phyloP scores from a whole-genome alignment of 2,329 filamentous ascomycete genomes.

The Pyrenophora graminea region DNA sequence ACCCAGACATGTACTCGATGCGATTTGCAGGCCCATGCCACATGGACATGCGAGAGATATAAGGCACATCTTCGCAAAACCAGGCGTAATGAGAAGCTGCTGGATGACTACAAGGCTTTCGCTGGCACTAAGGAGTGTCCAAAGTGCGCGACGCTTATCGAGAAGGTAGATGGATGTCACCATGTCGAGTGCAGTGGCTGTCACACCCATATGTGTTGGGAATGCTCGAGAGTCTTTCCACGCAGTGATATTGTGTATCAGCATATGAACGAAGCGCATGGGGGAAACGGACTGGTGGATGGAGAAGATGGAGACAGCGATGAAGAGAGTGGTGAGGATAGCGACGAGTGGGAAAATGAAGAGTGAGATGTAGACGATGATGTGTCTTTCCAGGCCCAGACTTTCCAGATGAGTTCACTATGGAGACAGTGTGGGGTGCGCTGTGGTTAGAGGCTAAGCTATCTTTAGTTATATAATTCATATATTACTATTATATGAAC shows the following conservation, averaged over 20 bases:
- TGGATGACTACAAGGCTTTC: conserved; percentile 16
- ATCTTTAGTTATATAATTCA: too few relatives aligned
- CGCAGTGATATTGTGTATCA: conserved; percentile 6
- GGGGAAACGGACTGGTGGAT: conserved; percentile 1
- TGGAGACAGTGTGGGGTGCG: too few relatives aligned
- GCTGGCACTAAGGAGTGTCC: conserved; percentile 6
- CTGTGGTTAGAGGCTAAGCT: too few relatives aligned
- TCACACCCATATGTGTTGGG: conserved; percentile 24
- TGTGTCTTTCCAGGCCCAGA: too few relatives aligned
- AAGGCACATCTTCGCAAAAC: conserved; percentile 14
- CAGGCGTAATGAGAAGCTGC: conserved; percentile 11
- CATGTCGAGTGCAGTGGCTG: conserved; percentile 49
- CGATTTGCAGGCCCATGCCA: conserved; percentile 19
- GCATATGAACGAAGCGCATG: conserved; percentile 15
- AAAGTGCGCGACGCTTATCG: conserved; percentile 46
- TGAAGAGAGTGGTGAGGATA: not conserved
- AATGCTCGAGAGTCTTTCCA: conserved; percentile 20
- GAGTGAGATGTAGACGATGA: too few relatives aligned
- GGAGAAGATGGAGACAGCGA: not conserved
- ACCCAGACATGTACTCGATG: conserved; percentile 26
- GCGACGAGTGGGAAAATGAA: not conserved
- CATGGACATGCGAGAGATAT: conserved; percentile 22
- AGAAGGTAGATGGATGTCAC: conserved; percentile 54
- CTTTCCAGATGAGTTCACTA: too few relatives aligned
- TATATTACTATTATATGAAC: too few relatives aligned